These are phyloP conservation scores for Canariomyces notabilis DNA, from an alignment of 2,329 filamentous ascomycete species.

Conservation along the genomic window DNA sequence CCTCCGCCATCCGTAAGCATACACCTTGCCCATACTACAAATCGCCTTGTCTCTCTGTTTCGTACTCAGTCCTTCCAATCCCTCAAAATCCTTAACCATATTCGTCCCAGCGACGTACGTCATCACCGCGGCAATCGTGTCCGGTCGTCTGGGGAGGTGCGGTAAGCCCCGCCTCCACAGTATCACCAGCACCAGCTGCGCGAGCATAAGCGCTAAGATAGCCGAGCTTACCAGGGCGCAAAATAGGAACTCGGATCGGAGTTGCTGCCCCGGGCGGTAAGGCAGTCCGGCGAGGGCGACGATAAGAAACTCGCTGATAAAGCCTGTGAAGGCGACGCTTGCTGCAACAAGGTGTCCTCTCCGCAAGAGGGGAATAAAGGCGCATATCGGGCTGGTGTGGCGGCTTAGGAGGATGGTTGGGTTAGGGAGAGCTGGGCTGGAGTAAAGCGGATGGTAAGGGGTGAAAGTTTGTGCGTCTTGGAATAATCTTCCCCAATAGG, in stretches of 20 bases:
- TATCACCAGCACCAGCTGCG: slow-evolving; percentile 15
- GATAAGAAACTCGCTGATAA: slow-evolving; percentile 24
- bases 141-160: slow-evolving; percentile 22
- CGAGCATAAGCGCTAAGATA: slow-evolving; percentile 19
- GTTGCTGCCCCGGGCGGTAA: slow-evolving; percentile 22
- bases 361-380: slow-evolving; percentile 18
- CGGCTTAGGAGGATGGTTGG: slow-evolving; percentile 20
- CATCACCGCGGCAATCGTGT: slow-evolving; percentile 24
- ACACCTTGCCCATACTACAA: slow-evolving; percentile 17
- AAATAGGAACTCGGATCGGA: slow-evolving; percentile 23
- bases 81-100: slow-evolving; percentile 21
- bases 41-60: slow-evolving; percentile 17
- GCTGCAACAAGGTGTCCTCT: slow-evolving; percentile 19
- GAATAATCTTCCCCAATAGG: slow-evolving; percentile 22
- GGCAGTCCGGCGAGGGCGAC: slow-evolving; percentile 23
- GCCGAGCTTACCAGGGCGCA: slow-evolving; percentile 15
- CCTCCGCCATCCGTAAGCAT: slow-evolving; percentile 20
- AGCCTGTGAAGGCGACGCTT: slow-evolving; percentile 17
- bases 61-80: slow-evolving; percentile 10
- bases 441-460: slow-evolving; percentile 19
- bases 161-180: slow-evolving; percentile 22
- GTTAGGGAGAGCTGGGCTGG: slow-evolving; percentile 13
- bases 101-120: slow-evolving; percentile 24
- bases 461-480: slow-evolving; percentile 24
- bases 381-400: slow-evolving; percentile 18